These are phyloP conservation scores for Pachysandra terminalis DNA, from an alignment of 164 flowering plant species.

Conservation along the genomic window DNA sequence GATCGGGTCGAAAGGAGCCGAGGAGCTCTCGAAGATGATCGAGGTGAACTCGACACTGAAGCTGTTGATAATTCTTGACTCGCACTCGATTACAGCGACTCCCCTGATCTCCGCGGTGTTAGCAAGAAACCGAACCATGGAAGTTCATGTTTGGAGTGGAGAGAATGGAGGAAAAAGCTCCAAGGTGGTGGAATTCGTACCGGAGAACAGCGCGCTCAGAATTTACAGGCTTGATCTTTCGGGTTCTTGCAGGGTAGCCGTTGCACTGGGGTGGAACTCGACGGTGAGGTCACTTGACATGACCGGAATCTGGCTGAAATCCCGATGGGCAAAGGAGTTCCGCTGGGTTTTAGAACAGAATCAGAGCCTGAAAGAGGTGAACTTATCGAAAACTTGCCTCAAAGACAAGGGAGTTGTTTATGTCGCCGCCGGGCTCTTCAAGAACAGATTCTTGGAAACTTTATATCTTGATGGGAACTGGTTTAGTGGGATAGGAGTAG, in stretches of 20 bases:
- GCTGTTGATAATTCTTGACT: slow-evolving; percentile 70
- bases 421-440: slow-evolving; percentile 88
- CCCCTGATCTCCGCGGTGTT: slow-evolving; percentile 86
- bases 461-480: slow-evolving; percentile 70
- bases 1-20: slow-evolving; percentile 82
- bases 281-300: slow-evolving; percentile 77
- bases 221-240: slow-evolving; percentile 58
- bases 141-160: slow-evolving; percentile 86
- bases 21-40: slow-evolving; percentile 89
- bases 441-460: slow-evolving; percentile 55
- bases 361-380: slow-evolving; percentile 59
- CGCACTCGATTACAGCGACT: slow-evolving; percentile 53
- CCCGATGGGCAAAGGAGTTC: slow-evolving; percentile 88
- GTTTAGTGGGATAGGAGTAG: slow-evolving; percentile 73
- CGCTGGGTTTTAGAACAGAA: slow-evolving; percentile 81
- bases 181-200: slow-evolving; percentile 83
- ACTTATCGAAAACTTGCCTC: slow-evolving; percentile 63
- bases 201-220: slow-evolving; percentile 59
- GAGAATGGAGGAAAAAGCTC: slow-evolving; percentile 44
- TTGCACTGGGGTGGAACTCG: slow-evolving; percentile 70
- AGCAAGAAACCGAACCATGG: slow-evolving; percentile 71
- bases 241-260: slow-evolving; percentile 72
- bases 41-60: slow-evolving; percentile 75
- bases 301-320: slow-evolving; percentile 74
- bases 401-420: slow-evolving; percentile 85